A percentile compares a stretch with the other conserved stretches of the same genome.
Evolutionary conservation across 2,329 filamentous ascomycete species (phyloP).

Genomic region (Aspergillus arachidicola): DNA sequence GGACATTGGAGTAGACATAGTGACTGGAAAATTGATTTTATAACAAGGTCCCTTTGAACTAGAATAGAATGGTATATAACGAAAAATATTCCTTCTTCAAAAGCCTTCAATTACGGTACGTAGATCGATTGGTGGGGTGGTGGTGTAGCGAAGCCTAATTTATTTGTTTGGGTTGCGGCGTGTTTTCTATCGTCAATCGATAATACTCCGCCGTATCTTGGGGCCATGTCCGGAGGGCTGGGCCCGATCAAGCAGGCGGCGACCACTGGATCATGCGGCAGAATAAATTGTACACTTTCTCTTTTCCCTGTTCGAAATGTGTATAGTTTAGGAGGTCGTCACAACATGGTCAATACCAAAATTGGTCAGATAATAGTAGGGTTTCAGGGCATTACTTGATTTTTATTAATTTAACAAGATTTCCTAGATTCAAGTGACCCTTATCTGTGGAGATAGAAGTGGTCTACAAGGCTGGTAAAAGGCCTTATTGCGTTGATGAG

Average conservation of each 20-base stretch:
- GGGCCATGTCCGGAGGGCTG: background rate
- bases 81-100: background rate
- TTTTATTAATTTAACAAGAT: background rate
- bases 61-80: background rate
- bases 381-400: accelerated
- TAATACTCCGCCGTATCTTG: too few species aligned
- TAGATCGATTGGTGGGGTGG: background rate
- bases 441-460: too few species aligned
- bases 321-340: background rate
- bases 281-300: background rate
- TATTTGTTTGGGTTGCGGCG: background rate
- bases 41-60: background rate
- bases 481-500: too few species aligned
- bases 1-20: slow-evolving; percentile 1
- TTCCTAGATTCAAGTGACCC: too few species aligned
- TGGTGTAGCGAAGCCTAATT: background rate
- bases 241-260: background rate
- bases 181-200: background rate
- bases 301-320: background rate
- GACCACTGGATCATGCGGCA: background rate
- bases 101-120: background rate
- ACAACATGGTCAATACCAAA: background rate
- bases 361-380: accelerated
- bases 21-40: background rate
- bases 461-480: too few species aligned